Evolutionary conservation across 495 filamentous ascomycete species (phyloP), one percentile per base, ranked within the genome.

Genomic region (Talaromyces nanjingensis): DNA sequence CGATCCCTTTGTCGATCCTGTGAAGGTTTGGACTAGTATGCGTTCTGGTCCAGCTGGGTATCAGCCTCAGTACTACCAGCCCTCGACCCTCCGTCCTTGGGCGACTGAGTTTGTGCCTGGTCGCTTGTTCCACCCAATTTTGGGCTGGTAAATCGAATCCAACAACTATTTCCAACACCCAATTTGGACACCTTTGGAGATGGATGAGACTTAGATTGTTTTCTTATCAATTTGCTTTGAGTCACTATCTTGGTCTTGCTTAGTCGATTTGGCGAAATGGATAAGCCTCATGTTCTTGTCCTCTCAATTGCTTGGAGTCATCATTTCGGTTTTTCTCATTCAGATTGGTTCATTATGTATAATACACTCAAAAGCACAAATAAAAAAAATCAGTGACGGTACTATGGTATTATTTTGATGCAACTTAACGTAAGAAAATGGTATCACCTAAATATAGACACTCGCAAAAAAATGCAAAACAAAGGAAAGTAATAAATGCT

Each of bases 401-500:
- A 49, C 6, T 20, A 49, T 20, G 6, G 45, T 49, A 49, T 31
- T 31, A 20, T 20, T 20, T 22, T 20, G 42, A 47, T 47, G 18
- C 45, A 49, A 49, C 6, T 57, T 57, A 29, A 12, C 24, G 16
- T 42, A 42, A 14, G 14, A 42, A 16, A 29, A 24, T 27, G 22
- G 54, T 25, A 59, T 59, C 18, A 3, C 14, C 37, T 42, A 39
- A 14, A n/a, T 2, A 11, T 22, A 25, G 18, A 54, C 1, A 29
- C 1, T 14, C 11, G 22, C 12, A 27, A 24, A 27, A 27, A 54
- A 22, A 16, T 11, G 31, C 14, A 60, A 42, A n/a, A 61, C 59
- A 61, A 49, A 61, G 25, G 18, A 61, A 61, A 60, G 18, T 22
- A 45, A 45, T 18, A 18, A 11, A 45, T n/a, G 42, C n/a, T 49